Conservation (phyloP, 2,329 filamentous ascomycete species). For the Helminthosporium solani region DNA sequence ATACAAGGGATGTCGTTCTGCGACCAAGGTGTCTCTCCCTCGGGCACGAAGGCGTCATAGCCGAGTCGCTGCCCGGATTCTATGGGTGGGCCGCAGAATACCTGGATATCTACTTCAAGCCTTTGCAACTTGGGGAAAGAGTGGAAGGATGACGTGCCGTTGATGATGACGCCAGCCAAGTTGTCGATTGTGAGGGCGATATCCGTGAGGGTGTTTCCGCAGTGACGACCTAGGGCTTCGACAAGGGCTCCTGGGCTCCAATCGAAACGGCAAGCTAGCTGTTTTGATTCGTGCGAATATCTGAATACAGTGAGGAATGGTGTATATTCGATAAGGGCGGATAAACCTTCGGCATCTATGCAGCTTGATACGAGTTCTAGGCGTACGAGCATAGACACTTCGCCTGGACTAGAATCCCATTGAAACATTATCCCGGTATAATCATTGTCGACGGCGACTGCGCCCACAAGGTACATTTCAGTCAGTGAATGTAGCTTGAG, state of each 20-base stretch:
- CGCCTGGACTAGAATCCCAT: conserved; percentile 21
- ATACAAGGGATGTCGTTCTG: conserved; percentile 37
- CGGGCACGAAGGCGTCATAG: conserved; percentile 15
- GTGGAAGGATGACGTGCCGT: conserved; percentile 35
- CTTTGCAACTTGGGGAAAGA: conserved; percentile 23
- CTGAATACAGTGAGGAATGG: conserved; percentile 28
- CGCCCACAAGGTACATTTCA: conserved; percentile 34
- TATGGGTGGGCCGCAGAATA: conserved; percentile 37
- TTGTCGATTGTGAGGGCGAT: conserved; percentile 38
- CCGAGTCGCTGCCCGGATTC: conserved; percentile 36
- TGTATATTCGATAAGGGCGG: conserved; percentile 24
- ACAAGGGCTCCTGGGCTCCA: conserved; percentile 39
- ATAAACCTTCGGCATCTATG: conserved; percentile 32
- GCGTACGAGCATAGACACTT: conserved; percentile 25
- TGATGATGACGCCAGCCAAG: conserved; percentile 31
- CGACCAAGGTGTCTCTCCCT: conserved; percentile 25
- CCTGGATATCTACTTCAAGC: conserved; percentile 32
- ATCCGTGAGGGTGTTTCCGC: conserved; percentile 24
- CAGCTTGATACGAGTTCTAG: conserved; percentile 36
- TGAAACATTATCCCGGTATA: conserved; percentile 31
- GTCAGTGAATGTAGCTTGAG: conserved; percentile 26
- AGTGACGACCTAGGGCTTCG: conserved; percentile 25
- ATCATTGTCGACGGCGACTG: conserved; percentile 33
- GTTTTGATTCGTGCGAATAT: conserved; percentile 39
- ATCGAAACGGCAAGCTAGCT: conserved; percentile 32